Evolutionary conservation across 768 basidiomycete genomes (phyloP), one percentile per base, ranked within the genome.

Genomic region (Amanita muscaria): DNA sequence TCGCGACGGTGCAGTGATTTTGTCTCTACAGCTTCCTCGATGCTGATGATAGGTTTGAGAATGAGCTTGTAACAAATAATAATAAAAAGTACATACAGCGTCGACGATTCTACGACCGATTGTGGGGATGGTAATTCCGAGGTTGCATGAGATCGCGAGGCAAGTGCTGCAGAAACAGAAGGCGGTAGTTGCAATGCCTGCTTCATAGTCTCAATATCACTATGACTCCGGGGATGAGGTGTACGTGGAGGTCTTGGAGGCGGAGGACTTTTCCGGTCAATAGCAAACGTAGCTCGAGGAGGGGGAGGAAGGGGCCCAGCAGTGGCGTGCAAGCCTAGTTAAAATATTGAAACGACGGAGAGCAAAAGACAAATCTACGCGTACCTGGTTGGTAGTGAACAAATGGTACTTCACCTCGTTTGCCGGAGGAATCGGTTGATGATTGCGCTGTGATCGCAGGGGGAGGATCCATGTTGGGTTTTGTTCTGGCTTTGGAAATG

Each of bases 221-320:
- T 61, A 51, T 59, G 64, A 36, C 56, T 60, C 40, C 67, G 72
- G 15, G 74, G 48, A 46, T 55, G 65, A 0, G 62, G 60, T 18
- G 80, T 65, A 32, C 82, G 77, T 4, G 78, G 76, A 25, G 80
- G 79, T 30, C 77, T 75, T 47, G 81, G 79, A 18, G 80, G 77
- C 9, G 74, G 68, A 7, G 72, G 63, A 39, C 58, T 66, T 10
- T 65, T 64, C 5, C 64, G 46, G 39, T 72, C 65, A 24, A 77
- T 67, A 46, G 64, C 65, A 44, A 78, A 71, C 45, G 68, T 59
- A 15, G 79, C 71, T 47, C 78, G 68, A 2, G 84, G 82, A 7
- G 83, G 83, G 24, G 77, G 75, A 22, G 85, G 83, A 47, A 83
- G 68, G 37, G 85, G 84, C 3, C 83, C 81, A 32, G 83, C 84